Conservation (phyloP, 495 filamentous ascomycete genomes). For the Aspergillus biplanus region DNA sequence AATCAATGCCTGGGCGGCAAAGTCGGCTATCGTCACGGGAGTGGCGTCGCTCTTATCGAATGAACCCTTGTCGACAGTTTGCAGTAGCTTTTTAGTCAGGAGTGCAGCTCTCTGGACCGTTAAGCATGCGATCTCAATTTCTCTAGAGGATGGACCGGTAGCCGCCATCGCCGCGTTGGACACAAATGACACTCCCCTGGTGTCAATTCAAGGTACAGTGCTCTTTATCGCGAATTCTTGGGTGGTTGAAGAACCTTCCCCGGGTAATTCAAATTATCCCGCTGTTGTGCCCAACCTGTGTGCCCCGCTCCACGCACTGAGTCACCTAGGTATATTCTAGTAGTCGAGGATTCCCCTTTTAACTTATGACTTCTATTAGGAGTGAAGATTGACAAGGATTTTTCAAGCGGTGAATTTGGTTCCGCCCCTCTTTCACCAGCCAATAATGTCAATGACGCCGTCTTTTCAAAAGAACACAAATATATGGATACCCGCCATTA, state of each 20-base stretch:
- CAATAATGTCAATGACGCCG: background rate
- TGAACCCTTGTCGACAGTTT: constrained; percentile 48
- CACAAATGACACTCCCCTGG: background rate
- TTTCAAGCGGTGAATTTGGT: background rate
- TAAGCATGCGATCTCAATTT: constrained; percentile 53
- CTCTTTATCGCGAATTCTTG: background rate
- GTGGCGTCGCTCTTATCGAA: constrained; percentile 62
- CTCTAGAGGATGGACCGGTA: constrained; percentile 43
- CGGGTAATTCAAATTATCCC: background rate
- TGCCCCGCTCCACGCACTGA: background rate
- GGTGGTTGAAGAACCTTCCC: background rate
- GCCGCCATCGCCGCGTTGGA: constrained; percentile 28
- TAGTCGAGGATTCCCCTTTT: background rate
- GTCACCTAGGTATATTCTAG: background rate
- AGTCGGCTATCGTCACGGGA: constrained; percentile 70
- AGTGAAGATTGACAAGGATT: background rate
- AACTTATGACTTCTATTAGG: background rate
- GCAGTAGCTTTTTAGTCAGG: constrained; percentile 54
- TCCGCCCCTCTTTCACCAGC: background rate
- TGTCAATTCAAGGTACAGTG: background rate
- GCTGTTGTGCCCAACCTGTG: background rate
- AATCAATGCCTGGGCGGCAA: constrained; percentile 66
- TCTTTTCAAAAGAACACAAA: background rate
- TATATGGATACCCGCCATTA: background rate
- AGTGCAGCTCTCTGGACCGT: constrained; percentile 59